Base-by-base conservation (phyloP, 2,329 filamentous ascomycete genomes). In the Sclerotinia subarctica region DNA sequence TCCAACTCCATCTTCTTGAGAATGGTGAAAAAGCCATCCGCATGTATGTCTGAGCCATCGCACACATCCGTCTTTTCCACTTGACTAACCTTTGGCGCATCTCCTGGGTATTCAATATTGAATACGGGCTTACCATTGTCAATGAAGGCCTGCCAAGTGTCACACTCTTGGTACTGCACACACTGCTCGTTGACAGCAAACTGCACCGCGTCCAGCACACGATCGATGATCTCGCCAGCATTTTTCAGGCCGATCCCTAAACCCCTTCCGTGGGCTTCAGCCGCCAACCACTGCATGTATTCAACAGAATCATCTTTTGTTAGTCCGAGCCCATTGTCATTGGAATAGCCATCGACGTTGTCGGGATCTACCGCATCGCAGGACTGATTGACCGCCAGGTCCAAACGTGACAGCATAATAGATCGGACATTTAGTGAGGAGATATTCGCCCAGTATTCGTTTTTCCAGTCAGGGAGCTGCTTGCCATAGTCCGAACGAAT, bases 281-380 rank as follows among this genome's bases (percentile, higher is more conserved):
- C 73, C 5, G 88, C 83, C 26, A 92, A 82, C 77, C 86, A 91
- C 15, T 80, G 79, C 60, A 92, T 78, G 74, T 83, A 91, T 69
- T 84, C 78, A 66, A 89, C 79, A 0, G 88, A 82, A 73, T 90
- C 85, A 0, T 79, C 76, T 49, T 81, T 68, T 1, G 85, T 90
- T 29, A 92, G 81, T 29, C 76, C 79, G 19, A 92, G 80, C 68
- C 88, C 90, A 15, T 86, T 79, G n/a, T 69, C 56, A 73, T 90
- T 90, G 76, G 85, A 82, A 75, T 86, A 91, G 3, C 82, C 88
- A 74, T 91, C 89, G 5, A 91, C 83, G 72, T 91, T 91, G 74
- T 91, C 89, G 0, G 88, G 87, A 74, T 91, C 89, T 6, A 91
- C 84, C 15, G 85, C 90, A 73, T 90, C 84, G 72, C 89, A 91